Evolutionary conservation across 768 basidiomycete genomes (phyloP).

Genomic region (Psilocybe tampanensis): DNA sequence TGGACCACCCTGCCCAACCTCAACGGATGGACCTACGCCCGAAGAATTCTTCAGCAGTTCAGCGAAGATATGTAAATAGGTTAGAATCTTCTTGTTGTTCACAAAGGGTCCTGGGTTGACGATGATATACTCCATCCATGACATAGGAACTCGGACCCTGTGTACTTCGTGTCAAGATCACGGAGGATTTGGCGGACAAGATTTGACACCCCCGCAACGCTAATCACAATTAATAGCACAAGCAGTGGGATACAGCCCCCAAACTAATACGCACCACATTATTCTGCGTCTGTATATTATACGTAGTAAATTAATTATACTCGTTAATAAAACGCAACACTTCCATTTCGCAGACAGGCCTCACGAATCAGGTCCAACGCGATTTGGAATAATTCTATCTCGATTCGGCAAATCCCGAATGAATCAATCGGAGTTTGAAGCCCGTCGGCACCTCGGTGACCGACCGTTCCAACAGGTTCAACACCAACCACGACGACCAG

Average conservation of each 20-base stretch:
- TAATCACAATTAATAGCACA: not conserved
- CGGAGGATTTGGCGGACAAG: not conserved
- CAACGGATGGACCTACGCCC: not conserved
- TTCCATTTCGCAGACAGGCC: too few relatives aligned
- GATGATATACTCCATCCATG: not conserved
- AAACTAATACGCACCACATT: not conserved
- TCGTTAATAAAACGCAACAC: not conserved
- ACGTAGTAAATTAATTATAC: not conserved
- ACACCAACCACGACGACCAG: too few relatives aligned
- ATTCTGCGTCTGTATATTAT: not conserved
- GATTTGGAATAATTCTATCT: too few relatives aligned
- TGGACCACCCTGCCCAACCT: too few relatives aligned
- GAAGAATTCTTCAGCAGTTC: not conserved
- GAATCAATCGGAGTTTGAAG: too few relatives aligned
- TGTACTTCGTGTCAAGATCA: too few relatives aligned
- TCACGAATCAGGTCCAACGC: too few relatives aligned
- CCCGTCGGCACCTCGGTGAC: too few relatives aligned
- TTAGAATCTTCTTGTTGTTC: not conserved
- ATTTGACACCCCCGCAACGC: not conserved
- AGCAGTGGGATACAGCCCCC: not conserved
- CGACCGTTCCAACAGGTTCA: too few relatives aligned
- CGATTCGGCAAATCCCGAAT: too few relatives aligned
- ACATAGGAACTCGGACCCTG: not conserved
- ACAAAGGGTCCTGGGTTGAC: not conserved
- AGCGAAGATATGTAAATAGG: not conserved